Conservation (phyloP, 2,329 filamentous ascomycete species). For the Thielaviopsis musarum region DNA sequence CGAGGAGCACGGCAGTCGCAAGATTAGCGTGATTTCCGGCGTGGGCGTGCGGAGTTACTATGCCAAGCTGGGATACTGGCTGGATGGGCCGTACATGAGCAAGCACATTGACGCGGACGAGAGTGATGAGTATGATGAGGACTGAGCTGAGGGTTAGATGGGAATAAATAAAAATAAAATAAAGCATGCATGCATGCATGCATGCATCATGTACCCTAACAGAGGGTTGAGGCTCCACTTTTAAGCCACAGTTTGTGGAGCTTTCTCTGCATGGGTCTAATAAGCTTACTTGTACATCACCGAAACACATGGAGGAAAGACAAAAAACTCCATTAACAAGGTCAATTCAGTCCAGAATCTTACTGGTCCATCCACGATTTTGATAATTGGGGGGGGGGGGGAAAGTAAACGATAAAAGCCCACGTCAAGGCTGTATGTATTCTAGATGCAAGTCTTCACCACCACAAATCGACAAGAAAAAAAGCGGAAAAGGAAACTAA, state of each 20-base stretch:
- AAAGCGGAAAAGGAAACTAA: background rate
- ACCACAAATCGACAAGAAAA: background rate
- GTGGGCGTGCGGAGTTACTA: conserved; percentile 95
- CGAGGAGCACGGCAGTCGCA: conserved; percentile 82
- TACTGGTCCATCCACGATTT: no score
- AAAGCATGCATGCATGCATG: no score
- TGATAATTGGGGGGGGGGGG: no score
- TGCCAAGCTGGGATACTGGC: conserved; percentile 74
- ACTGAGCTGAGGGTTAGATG: conserved; percentile 10
- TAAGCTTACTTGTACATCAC: no score
- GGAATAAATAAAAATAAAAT: no score
- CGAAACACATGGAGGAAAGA: no score
- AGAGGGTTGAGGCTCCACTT: background rate
- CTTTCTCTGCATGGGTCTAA: background rate
- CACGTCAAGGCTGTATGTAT: background rate
- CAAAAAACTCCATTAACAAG: no score
- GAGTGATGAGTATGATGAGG: conserved; percentile 8
- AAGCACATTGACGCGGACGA: conserved; percentile 20
- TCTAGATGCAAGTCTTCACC: background rate
- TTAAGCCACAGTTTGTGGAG: background rate
- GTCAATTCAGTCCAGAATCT: no score
- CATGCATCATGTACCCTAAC: background rate
- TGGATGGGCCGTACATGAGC: conserved; percentile 79
- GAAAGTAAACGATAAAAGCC: no score
- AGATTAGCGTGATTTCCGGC: conserved; percentile 96